phyloP scores from a whole-genome alignment of 2,329 filamentous ascomycete genomes.

The Phyllosticta ampelicida region DNA sequence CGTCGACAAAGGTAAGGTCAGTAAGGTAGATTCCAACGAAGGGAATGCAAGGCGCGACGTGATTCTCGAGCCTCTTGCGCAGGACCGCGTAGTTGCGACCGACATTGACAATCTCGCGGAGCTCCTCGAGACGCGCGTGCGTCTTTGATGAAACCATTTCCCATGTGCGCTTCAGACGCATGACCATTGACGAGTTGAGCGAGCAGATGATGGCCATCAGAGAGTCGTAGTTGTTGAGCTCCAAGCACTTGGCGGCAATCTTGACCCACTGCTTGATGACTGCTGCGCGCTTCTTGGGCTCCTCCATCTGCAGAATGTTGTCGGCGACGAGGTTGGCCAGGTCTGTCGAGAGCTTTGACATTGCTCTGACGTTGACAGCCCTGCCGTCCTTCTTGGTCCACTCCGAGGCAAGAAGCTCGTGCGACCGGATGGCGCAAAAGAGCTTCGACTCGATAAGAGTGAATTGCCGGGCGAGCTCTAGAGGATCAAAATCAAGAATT shows the following conservation, averaged over 20 bases:
- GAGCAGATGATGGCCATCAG: slow-evolving; percentile 96
- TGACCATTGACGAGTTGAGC: slow-evolving; percentile 82
- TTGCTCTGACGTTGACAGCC: slow-evolving; percentile 82
- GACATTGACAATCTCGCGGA: slow-evolving; percentile 79
- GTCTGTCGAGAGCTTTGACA: slow-evolving; percentile 87
- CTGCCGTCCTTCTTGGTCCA: slow-evolving; percentile 85
- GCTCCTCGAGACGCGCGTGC: slow-evolving; percentile 63
- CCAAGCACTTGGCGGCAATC: slow-evolving; percentile 73
- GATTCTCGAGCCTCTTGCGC: slow-evolving; percentile 69
- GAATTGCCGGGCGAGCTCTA: slow-evolving; percentile 84
- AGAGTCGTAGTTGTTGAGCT: slow-evolving; percentile 91
- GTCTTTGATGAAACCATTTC: slow-evolving; percentile 76
- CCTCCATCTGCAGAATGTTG: slow-evolving; percentile 77
- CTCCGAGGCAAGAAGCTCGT: slow-evolving; percentile 82
- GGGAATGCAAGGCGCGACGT: slow-evolving; percentile 83
- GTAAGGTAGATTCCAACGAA: slow-evolving; percentile 96
- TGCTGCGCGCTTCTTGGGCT: slow-evolving; percentile 80
- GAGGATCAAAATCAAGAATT: slow-evolving; percentile 80
- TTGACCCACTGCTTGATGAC: slow-evolving; percentile 99
- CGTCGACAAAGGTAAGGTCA: slow-evolving; percentile 90
- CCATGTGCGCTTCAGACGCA: slow-evolving; percentile 83
- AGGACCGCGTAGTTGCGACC: slow-evolving; percentile 85
- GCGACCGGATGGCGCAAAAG: slow-evolving; percentile 83
- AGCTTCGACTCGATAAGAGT: slow-evolving; percentile 85
- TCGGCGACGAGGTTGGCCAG: slow-evolving; percentile 88